phyloP scores from a whole-genome alignment of 371 early-diverging fungal genomes.

The Haplosporangium sp. region DNA sequence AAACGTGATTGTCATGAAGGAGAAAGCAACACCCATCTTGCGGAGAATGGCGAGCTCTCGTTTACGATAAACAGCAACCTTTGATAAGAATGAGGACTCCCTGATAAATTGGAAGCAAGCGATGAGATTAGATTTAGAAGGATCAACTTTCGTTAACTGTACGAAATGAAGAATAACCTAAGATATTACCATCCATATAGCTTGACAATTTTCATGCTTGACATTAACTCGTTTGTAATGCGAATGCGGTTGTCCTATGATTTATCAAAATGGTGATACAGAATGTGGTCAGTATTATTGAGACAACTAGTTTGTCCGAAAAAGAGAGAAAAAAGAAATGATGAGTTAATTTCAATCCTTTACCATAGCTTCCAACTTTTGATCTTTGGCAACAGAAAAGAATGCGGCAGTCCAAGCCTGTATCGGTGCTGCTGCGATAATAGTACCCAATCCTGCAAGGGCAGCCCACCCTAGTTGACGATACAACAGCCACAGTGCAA shows the following conservation, averaged over 20 bases:
- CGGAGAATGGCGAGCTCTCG: conserved; percentile 73
- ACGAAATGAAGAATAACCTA: not conserved
- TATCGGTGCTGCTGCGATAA: conserved; percentile 24
- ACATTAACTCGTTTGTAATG: conserved; percentile 55
- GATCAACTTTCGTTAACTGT: not conserved
- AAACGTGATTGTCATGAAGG: conserved; percentile 48
- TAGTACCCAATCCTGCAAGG: conserved; percentile 25
- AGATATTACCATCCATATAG: conserved; percentile 34
- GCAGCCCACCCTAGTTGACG: conserved; percentile 43
- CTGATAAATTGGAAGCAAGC: not conserved
- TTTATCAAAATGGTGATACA: not conserved
- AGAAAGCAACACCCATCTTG: conserved; percentile 61
- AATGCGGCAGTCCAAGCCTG: conserved; percentile 35
- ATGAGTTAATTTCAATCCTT: not conserved
- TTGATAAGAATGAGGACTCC: conserved; percentile 35
- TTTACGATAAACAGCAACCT: conserved; percentile 27
- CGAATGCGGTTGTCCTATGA: conserved; percentile 35
- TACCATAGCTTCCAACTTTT: conserved; percentile 60
- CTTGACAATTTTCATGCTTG: conserved; percentile 70
- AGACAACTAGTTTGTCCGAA: not conserved
- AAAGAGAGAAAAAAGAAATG: no score
- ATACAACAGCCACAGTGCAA: conserved; percentile 46
- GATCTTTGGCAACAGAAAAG: conserved; percentile 63
- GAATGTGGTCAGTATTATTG: not conserved
- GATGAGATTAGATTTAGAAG: not conserved